Evolutionary conservation across 768 basidiomycete genomes (phyloP), one percentile per base, ranked within the genome.

Genomic region (Boletellus ananas): DNA sequence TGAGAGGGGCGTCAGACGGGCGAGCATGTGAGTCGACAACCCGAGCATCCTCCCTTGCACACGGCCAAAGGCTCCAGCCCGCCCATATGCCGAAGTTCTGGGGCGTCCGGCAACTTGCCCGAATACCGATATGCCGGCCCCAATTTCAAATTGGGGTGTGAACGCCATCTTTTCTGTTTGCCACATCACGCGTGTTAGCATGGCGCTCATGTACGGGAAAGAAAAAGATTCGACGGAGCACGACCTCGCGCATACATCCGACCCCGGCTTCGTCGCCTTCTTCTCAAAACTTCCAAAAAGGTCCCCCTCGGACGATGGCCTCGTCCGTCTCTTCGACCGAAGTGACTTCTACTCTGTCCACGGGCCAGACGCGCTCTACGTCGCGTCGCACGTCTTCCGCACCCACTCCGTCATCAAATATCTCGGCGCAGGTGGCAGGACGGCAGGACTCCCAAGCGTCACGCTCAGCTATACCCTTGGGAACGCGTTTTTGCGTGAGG

Each of bases 361-460:
- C 62, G 94, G 93, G 0, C 71, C 80, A 5, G 94, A 97, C 67
- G 95, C 95, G 1, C 72, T 81, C n/a, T 92, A 83, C 57, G 82
- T 95, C 55, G 94, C 95, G 5, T 75, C 82, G 17, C 79, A 90
- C 58, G 83, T 89, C 46, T 93, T 81, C 59, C 86, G 81, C 49
- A 99, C 96, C 3, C 88, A 90, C 59, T 86, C 90, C 1, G 94
- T 97, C 51, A 78, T 99, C 69, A 95, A 95, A 68, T 88, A 90
- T 64, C 82, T 96, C 36, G 95, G 95, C 6, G 63, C 70, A 0
- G 80, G 79, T 0, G 81, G 82, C 27, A 77, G 75, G 56, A 64
- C 72, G 1, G 78, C 74, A 0, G 81, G 83, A 3, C 72, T 96
- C 1, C 84, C 90, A 0, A 86, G 84, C 46, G 92, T 96, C 43